Base-by-base conservation (phyloP, 768 basidiomycete genomes). In the Boletus patriciae region DNA sequence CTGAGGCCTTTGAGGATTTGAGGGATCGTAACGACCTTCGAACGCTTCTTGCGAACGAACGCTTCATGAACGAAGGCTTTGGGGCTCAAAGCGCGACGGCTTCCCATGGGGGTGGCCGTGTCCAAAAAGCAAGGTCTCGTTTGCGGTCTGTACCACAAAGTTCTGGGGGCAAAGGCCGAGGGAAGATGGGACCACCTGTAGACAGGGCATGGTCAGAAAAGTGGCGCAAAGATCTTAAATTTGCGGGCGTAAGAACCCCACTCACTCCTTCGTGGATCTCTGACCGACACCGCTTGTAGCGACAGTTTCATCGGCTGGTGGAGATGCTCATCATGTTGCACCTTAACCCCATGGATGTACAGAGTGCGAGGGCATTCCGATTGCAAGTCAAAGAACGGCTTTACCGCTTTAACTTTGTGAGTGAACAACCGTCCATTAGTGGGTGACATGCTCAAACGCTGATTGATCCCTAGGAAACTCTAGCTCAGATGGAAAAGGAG, bases 1-100 rank as follows among this genome's bases (percentile, higher is more conserved):
- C 94, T 0, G 97, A 99, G 74, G 91, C 92, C 11, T 98, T 99
- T 67, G 96, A 98, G 70, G 97, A 98, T 70, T 80, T 98, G 42
- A 80, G 96, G 34, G 97, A 98, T 74, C 87, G 92, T 52, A 90
- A 89, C 62, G 97, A 99, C 70, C 79, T 98, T 19, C 76, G 80
- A 59, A 89, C 90, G 81, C 78, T 98, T 19, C 78, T 92, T 15
- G 70, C 76, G 1, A 74, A 87, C 59, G 75, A 80, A 52, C 76
- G 74, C 43, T 91, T 95, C 70, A 83, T 89, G 76, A 73, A 77
- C 29, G 90, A 93, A 70, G 90, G 78, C 3, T 88, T 87, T 64
- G 84, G 84, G 5, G 62, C 63, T 12, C 74, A 70, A 25, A 55
- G 55, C 41, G 59, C 55, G 40, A 55, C 52, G 10, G 67, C 73